Evolutionary conservation across 73 alveolate genomes (phyloP).

Genomic region (Blepharisma stoltei): DNA sequence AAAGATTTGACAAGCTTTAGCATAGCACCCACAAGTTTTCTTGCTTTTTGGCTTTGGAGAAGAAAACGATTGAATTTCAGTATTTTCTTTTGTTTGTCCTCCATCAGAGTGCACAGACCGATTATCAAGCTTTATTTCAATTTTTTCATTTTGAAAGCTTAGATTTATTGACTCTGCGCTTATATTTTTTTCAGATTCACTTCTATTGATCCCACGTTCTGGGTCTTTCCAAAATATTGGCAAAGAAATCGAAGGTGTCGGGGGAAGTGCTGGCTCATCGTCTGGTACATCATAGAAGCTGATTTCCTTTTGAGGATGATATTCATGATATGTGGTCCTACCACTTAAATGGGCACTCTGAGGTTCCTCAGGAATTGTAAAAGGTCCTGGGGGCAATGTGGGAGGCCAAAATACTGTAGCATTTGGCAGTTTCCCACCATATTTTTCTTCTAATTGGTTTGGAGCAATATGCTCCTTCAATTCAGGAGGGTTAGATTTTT

Average conservation of each 20-base stretch:
- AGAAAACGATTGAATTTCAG: too few species aligned
- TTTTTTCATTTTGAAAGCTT: too few species aligned
- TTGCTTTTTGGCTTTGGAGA: too few species aligned
- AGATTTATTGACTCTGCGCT: background rate
- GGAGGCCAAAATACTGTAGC: slow-evolving; percentile 26
- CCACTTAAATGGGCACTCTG: background rate
- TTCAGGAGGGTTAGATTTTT: slow-evolving; percentile 16
- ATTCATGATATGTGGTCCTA: background rate
- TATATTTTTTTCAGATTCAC: background rate
- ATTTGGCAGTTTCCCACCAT: slow-evolving; percentile 38
- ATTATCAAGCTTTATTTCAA: too few species aligned
- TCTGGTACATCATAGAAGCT: background rate
- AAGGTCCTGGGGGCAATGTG: background rate
- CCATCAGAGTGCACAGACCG: too few species aligned
- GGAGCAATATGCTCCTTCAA: slow-evolving; percentile 16
- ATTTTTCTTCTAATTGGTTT: slow-evolving; percentile 33
- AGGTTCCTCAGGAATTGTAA: background rate
- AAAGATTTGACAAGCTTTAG: too few species aligned
- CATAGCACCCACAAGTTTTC: too few species aligned
- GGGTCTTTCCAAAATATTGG: background rate
- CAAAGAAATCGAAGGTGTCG: background rate
- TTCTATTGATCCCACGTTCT: background rate
- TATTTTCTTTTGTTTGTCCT: too few species aligned
- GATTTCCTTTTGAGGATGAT: background rate
- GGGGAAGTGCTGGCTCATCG: background rate